Evolutionary conservation across 2,329 filamentous ascomycete genomes (phyloP).

Genomic region (Monilinia aucupariae): DNA sequence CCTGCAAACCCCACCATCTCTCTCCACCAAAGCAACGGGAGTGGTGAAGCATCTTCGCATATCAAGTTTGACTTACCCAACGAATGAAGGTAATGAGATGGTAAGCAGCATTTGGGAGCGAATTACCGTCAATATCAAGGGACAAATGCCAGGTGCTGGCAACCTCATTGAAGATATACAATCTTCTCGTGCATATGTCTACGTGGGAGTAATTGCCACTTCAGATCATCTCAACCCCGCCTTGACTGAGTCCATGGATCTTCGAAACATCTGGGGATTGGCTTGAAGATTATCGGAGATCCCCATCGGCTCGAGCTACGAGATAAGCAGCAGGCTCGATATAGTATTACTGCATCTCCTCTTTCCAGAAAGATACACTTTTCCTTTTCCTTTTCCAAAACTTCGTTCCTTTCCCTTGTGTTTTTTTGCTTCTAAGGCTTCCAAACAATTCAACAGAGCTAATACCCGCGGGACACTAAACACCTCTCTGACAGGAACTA

Average conservation of each 20-base stretch:
- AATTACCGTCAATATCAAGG: neutral
- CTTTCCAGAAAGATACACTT: neutral
- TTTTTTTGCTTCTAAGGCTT: neutral
- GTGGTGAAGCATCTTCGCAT: neutral
- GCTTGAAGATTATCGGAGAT: slow-evolving; percentile 11
- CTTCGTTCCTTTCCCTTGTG: neutral
- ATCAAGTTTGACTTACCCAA: slow-evolving; percentile 21
- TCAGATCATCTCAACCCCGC: slow-evolving; percentile 13
- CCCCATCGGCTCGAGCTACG: slow-evolving; percentile 9
- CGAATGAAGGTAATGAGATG: slow-evolving; percentile 21
- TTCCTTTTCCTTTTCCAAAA: neutral
- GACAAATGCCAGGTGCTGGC: neutral
- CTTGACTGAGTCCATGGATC: neutral
- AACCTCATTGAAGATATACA: neutral
- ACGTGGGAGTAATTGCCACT: neutral
- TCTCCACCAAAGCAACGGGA: slow-evolving; percentile 1
- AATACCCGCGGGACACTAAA: neutral
- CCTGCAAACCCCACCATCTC: slow-evolving; percentile 12
- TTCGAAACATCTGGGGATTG: neutral
- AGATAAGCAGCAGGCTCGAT: slow-evolving; percentile 16
- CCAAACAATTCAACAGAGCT: neutral
- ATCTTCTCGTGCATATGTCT: neutral
- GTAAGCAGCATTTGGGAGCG: neutral
- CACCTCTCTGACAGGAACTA: neutral
- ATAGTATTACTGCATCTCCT: neutral